A percentile compares a stretch with the other conserved stretches of the same genome.
phyloP scores from a whole-genome alignment of 139 green algal genomes.

The Coelastrella sp. region DNA sequence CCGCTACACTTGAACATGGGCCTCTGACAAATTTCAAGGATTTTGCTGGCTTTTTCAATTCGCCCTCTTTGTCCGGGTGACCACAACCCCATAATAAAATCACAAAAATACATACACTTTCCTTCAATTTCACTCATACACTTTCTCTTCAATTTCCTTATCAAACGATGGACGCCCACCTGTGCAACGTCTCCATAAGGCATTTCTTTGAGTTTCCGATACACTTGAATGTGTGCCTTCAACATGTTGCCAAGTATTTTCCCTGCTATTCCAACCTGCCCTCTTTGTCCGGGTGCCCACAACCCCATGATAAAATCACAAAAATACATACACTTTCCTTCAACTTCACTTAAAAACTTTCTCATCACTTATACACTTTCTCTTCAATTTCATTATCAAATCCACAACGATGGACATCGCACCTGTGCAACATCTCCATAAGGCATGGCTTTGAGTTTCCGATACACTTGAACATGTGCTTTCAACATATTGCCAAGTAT shows the following conservation, averaged over 20 bases:
- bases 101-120: too few species aligned
- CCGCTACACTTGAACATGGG: slow-evolving; percentile 70
- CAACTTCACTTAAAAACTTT: too few species aligned
- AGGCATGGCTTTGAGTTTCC: slow-evolving; percentile 75
- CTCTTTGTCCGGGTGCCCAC: slow-evolving; percentile 69
- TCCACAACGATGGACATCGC: too few species aligned
- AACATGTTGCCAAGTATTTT: slow-evolving; percentile 53
- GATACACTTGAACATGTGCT: slow-evolving; percentile 71
- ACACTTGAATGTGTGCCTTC: slow-evolving; percentile 66
- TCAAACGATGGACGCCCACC: too few species aligned
- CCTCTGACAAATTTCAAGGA: slow-evolving; percentile 52
- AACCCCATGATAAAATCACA: slow-evolving; percentile 69
- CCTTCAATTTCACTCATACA: too few species aligned
- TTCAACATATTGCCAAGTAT: slow-evolving; percentile 55
- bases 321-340: too few species aligned
- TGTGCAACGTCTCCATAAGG: slow-evolving; percentile 44
- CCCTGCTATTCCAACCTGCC: slow-evolving; percentile 26
- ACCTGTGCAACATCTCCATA: slow-evolving; percentile 38
- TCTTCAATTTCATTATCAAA: too few species aligned
- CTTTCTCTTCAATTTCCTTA: too few species aligned
- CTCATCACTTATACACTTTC: too few species aligned
- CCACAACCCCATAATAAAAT: slow-evolving; percentile 71
- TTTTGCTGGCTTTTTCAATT: slow-evolving; percentile 21
- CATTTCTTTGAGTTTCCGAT: slow-evolving; percentile 76
- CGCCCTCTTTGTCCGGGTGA: slow-evolving; percentile 61